Base-by-base conservation (phyloP, 805 yeast species). In the Candida xiaguanensis region DNA sequence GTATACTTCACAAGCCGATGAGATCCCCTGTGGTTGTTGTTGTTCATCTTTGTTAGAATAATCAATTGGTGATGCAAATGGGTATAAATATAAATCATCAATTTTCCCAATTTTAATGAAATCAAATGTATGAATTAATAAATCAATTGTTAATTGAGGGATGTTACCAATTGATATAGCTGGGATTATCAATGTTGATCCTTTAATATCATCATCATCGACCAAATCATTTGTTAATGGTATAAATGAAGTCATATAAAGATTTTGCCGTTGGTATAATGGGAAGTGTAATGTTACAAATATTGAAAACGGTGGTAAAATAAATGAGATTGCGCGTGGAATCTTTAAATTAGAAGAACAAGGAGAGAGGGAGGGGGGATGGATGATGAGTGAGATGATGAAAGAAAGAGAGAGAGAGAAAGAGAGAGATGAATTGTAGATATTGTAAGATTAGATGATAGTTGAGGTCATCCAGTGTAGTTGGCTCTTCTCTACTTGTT, bases 101-200 rank as follows among this genome's bases (percentile, higher is more conserved):
- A 90, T 59, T 12, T 74, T 53, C 8, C 75, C 78, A 3, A 82
- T 67, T 27, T 74, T 74, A 40, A 59, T 45, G 42, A 82, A 74
- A 4, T 67, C 69, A 17, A 75, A 61, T n/a, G 81, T 77, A 50
- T 82, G 83, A 8, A 89, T 66, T 18, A 91, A 61, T 22, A 90
- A 65, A 58, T 90, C 98, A 5, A 75, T 59, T 0, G 90, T 62
- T 35, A 91, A 63, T 57, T 93, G 99, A 0, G 98, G 95, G 3
- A 89, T 83, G 52, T 91, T 93, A 6, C 95, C 98, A 5, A 86
- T 74, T 3, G 96, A 79, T 0, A 93, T 84, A 0, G 89, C 62
- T 0, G 98, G 98, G 1, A 93, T 30, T 1, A 91, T 54, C n/a
- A 84, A 61, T 1, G 70, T 70, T 13, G 39, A 20, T 2, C 19